phyloP scores from a whole-genome alignment of 768 basidiomycete species.

The Russula brevipes region DNA sequence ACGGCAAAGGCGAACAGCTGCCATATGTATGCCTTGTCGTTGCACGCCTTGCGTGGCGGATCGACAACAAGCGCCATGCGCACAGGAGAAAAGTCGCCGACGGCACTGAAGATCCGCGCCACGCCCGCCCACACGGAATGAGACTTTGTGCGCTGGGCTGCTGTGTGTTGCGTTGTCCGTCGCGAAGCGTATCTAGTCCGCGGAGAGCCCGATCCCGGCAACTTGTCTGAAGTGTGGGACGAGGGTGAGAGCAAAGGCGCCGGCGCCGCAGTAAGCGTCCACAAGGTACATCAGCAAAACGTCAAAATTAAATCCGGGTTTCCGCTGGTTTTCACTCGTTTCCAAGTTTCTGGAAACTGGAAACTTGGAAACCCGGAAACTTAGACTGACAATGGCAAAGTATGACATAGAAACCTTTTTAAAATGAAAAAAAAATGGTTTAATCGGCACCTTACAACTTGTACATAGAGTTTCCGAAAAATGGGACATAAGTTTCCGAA shows the following conservation, averaged over 20 bases:
- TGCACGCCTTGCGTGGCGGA: conserved; percentile 90
- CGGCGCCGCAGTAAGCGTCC: conserved; percentile 90
- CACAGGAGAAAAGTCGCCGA: conserved; percentile 57
- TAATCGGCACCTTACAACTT: too few relatives aligned
- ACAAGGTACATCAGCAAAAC: too few relatives aligned
- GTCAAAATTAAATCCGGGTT: too few relatives aligned
- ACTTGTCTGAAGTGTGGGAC: conserved; percentile 68
- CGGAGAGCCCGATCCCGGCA: conserved; percentile 83
- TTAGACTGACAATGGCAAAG: too few relatives aligned
- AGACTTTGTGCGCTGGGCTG: conserved; percentile 48
- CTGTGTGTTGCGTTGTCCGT: conserved; percentile 64
- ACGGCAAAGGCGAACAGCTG: conserved; percentile 62
- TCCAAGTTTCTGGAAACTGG: too few relatives aligned
- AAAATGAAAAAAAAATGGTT: too few relatives aligned
- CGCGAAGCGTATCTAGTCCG: conserved; percentile 64
- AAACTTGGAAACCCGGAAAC: too few relatives aligned
- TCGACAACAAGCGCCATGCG: conserved; percentile 74
- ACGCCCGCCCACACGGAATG: conserved; percentile 78
- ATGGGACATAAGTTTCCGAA: too few relatives aligned
- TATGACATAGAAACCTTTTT: too few relatives aligned
- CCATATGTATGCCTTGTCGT: conserved; percentile 63
- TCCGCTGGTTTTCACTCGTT: too few relatives aligned
- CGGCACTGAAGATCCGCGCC: conserved; percentile 72
- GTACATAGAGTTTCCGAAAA: too few relatives aligned
- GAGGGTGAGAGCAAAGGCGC: conserved; percentile 82